Evolutionary conservation across 2,329 filamentous ascomycete species (phyloP), one percentile per base, ranked within the genome.

Genomic region (Fusarium sp.): DNA sequence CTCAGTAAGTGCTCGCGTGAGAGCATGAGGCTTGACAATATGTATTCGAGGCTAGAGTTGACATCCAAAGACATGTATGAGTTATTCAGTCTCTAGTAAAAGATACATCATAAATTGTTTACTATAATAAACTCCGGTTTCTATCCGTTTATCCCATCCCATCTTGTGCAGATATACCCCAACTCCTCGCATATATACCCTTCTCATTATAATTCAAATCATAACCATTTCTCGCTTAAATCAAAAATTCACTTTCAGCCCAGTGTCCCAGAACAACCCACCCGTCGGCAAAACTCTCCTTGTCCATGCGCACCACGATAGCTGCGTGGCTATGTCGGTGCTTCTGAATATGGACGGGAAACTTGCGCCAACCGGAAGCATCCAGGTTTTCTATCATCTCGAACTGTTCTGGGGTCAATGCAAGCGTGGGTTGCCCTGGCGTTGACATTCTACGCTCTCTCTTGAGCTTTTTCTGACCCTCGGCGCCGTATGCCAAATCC

Each of bases 261-360:
- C 92, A 98, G 80, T 98, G 95, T 73, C 84, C 86, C 57, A 96
- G 82, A 34, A 97, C 92, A 13, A 92, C 77, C 74, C 86, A 88
- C 0, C 95, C 95, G 79, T 98, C 94, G 3, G 86, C 83, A 72
- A 94, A 97, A 1, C 79, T 81, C 52, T 85, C 82, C 76, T 88
- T 89, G 38, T 91, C 87, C 60, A 84, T 87, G 37, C 95, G 87
- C 36, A 97, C 89, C 67, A 98, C 92, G 47, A 98, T 97, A 4
- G 94, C 94, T 0, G 94, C 95, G 78, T 98, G 95, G 62, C 88
- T 92, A 76, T 97, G 93, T n/a, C 84, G 81, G 56, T 89, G 85
- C 8, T 94, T 91, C 68, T 91, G 91, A 38, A 96, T 94, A 80
- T 91, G 90, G 5, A 94, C 88, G 1, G 85, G 87, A 69, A 88